phyloP scores from a whole-genome alignment of 441 rosid species.

The Euphorbia celastroides region DNA sequence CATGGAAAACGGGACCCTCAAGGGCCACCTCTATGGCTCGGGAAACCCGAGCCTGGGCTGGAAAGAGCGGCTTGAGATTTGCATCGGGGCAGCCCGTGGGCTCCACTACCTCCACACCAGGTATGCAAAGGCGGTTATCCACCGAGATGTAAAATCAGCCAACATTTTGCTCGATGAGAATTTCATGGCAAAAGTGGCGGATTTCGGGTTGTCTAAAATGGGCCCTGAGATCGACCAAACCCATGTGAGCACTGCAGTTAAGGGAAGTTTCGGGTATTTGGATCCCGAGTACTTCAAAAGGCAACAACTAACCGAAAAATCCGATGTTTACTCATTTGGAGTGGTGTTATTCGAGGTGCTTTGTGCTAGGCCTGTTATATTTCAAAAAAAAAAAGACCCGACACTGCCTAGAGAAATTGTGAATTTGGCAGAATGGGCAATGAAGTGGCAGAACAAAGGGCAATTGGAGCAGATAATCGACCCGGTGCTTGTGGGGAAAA shows the following conservation, averaged over 20 bases:
- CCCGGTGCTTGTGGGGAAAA: slow-evolving; percentile 28
- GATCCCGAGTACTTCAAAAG: slow-evolving; percentile 90
- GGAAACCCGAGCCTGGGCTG: slow-evolving; percentile 69
- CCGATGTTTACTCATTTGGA: slow-evolving; percentile 90
- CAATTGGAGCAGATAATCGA: slow-evolving; percentile 46
- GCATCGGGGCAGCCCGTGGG: slow-evolving; percentile 91
- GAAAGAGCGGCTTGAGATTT: slow-evolving; percentile 86
- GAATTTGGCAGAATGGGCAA: slow-evolving; percentile 49
- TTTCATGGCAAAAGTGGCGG: slow-evolving; percentile 94
- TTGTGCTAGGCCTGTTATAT: slow-evolving; percentile 68
- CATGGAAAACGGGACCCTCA: slow-evolving; percentile 94
- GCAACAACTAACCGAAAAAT: slow-evolving; percentile 88
- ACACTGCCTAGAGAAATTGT: slow-evolving; percentile 48
- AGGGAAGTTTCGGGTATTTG: slow-evolving; percentile 91
- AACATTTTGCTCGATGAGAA: slow-evolving; percentile 86
- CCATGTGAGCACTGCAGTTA: slow-evolving; percentile 93
- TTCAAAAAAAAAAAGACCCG: no score
- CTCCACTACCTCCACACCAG: slow-evolving; percentile 95
- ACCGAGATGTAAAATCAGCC: slow-evolving; percentile 93
- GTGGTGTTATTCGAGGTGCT: slow-evolving; percentile 87
- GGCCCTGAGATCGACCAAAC: slow-evolving; percentile 96
- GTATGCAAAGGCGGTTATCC: slow-evolving; percentile 88
- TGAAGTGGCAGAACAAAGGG: slow-evolving; percentile 51
- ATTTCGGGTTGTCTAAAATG: slow-evolving; percentile 85
- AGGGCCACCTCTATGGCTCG: slow-evolving; percentile 84